Percentiles rank a stretch among this genome's conserved stretches.
These are phyloP conservation scores for Gaeumannomyces tritici DNA, from an alignment of 2,329 filamentous ascomycete species.

Conservation along the genomic window DNA sequence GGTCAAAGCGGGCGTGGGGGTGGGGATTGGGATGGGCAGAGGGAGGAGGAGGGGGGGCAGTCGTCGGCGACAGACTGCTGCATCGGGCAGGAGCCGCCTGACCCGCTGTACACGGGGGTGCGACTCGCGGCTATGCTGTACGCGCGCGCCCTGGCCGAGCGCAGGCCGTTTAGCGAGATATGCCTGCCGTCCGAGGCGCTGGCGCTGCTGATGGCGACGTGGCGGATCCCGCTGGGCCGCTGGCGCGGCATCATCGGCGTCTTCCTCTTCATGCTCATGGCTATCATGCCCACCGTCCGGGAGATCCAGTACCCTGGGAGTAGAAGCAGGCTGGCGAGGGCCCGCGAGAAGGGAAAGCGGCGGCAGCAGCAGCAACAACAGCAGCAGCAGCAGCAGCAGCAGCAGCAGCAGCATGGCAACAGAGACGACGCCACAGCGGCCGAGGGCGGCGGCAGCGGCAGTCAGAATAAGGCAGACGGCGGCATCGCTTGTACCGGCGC, in stretches of 20 bases:
- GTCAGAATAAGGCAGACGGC: not conserved
- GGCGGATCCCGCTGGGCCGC: slow-evolving; percentile 28
- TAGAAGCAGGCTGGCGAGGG: not conserved
- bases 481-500: too few relatives aligned
- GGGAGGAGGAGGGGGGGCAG: too few relatives aligned
- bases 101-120: slow-evolving; percentile 35
- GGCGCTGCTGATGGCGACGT: slow-evolving; percentile 28
- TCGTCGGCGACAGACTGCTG: too few relatives aligned
- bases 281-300: slow-evolving; percentile 26
- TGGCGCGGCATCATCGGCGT: slow-evolving; percentile 34
- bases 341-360: not conserved
- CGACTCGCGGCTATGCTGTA: slow-evolving; percentile 36
- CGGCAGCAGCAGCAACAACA: too few relatives aligned
- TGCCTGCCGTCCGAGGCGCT: slow-evolving; percentile 27
- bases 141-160: slow-evolving; percentile 29
- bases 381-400: not conserved
- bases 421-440: not conserved
- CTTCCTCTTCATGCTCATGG: slow-evolving; percentile 31
- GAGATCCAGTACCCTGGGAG: not conserved
- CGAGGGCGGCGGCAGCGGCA: not conserved
- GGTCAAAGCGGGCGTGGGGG: not conserved
- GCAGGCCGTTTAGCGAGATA: slow-evolving; percentile 26
- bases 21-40: too few relatives aligned
- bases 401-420: not conserved
- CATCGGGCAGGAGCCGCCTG: slow-evolving; percentile 18